Percentiles rank a stretch among this genome's conserved stretches.
Evolutionary conservation across 2,329 filamentous ascomycete genomes (phyloP).

Genomic region (Cytospora chrysosperma): DNA sequence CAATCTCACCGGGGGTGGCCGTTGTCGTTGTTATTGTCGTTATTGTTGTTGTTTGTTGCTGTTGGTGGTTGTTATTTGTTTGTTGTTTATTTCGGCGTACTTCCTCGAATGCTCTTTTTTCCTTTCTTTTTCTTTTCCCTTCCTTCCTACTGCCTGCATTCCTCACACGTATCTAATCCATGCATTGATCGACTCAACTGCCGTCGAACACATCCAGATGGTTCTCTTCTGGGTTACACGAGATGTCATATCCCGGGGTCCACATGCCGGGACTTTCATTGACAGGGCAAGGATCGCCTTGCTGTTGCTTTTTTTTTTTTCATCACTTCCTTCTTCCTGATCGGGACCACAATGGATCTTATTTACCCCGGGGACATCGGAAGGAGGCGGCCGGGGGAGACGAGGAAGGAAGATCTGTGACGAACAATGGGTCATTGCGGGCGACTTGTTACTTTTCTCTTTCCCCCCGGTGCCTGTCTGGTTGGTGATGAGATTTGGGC

Average conservation of each 20-base stretch:
- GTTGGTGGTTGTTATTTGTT: background rate
- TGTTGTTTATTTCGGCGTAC: constrained; percentile 2
- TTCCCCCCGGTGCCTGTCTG: background rate
- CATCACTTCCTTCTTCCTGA: background rate
- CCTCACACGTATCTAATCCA: background rate
- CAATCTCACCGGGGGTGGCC: background rate
- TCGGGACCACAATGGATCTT: background rate
- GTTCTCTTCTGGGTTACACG: constrained; percentile 3
- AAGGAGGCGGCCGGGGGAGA: background rate
- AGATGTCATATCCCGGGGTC: background rate
- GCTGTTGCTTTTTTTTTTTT: constrained; percentile 16
- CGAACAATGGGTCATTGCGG: background rate
- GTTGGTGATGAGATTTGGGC: background rate
- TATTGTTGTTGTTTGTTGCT: constrained; percentile 3
- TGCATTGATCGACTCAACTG: background rate
- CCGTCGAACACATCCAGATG: background rate
- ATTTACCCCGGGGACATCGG: background rate
- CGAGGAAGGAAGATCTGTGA: background rate
- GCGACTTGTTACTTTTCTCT: background rate
- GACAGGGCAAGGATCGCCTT: constrained; percentile 4
- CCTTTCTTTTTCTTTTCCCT: background rate
- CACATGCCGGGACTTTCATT: constrained; percentile 1
- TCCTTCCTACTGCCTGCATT: background rate
- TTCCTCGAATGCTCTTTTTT: background rate
- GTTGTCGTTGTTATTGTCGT: constrained; percentile 5